Conservation (phyloP, 1,139 yeast genomes). For the Candida sojae region DNA sequence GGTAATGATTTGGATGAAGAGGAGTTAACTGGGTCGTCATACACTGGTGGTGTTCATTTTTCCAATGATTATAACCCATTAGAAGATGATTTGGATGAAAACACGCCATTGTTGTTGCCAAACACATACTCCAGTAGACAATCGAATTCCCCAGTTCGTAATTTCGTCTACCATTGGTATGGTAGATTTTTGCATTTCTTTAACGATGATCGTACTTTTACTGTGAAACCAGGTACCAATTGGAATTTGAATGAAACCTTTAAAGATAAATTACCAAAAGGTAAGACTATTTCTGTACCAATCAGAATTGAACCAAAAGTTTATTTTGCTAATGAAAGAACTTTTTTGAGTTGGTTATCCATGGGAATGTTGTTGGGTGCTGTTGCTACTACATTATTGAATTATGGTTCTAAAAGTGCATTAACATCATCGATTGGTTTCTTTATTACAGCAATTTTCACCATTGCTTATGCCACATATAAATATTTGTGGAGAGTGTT, state of each 20-base stretch:
- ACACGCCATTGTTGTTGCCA: constrained; percentile 43
- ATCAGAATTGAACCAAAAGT: constrained; percentile 85
- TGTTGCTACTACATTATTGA: constrained; percentile 68
- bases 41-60: constrained; percentile 43
- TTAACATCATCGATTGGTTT: constrained; percentile 89
- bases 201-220: constrained; percentile 68
- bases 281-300: constrained; percentile 73
- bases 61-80: constrained; percentile 50
- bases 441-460: constrained; percentile 74
- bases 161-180: constrained; percentile 33
- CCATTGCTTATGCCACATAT: constrained; percentile 72
- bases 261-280: constrained; percentile 66
- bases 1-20: constrained; percentile 53
- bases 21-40: constrained; percentile 41
- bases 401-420: constrained; percentile 69
- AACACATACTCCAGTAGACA: constrained; percentile 30
- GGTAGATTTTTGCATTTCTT: constrained; percentile 47
- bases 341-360: constrained; percentile 76
- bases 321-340: constrained; percentile 82
- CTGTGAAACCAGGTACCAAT: constrained; percentile 80
- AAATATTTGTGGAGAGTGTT: constrained; percentile 81
- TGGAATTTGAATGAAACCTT: constrained; percentile 61
- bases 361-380: constrained; percentile 73
- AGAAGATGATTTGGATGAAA: constrained; percentile 50
- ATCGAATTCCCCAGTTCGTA: constrained; percentile 31